These are phyloP conservation scores for Yarrowia keelungensis DNA, from an alignment of 805 yeast species.

Conservation along the genomic window DNA sequence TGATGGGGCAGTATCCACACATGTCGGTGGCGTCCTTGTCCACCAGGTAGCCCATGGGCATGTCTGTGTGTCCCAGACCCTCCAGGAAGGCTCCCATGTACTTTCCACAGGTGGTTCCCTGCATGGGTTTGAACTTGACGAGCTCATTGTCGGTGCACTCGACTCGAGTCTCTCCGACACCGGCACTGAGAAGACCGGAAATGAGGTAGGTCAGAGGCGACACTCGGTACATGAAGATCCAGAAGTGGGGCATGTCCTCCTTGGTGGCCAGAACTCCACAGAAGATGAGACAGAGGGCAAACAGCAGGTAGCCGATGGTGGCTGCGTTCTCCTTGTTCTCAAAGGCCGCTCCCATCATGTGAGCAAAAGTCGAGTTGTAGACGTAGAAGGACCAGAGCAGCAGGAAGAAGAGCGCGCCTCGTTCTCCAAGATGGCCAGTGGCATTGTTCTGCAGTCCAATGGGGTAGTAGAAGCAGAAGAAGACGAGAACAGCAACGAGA, in stretches of 20 bases:
- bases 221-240: constrained; percentile 78
- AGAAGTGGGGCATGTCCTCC: constrained; percentile 67
- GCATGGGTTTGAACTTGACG: constrained; percentile 60
- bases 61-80: constrained; percentile 46
- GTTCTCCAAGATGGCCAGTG: constrained; percentile 54
- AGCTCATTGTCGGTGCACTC: constrained; percentile 59
- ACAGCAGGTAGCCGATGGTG: constrained; percentile 61
- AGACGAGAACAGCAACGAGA: constrained; percentile 67
- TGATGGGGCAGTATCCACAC: constrained; percentile 68
- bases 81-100: constrained; percentile 55
- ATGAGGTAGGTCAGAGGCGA: constrained; percentile 75
- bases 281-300: constrained; percentile 69
- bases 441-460: constrained; percentile 61
- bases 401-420: constrained; percentile 53
- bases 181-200: constrained; percentile 58
- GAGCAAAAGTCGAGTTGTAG: constrained; percentile 50
- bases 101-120: constrained; percentile 63
- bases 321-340: constrained; percentile 61
- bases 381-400: constrained; percentile 57
- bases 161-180: constrained; percentile 57
- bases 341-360: constrained; percentile 54
- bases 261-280: constrained; percentile 77
- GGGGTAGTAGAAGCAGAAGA: constrained; percentile 71
- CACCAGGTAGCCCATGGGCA: constrained; percentile 55
- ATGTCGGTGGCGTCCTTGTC: constrained; percentile 55